A percentile compares a stretch with the other conserved stretches of the same genome.
Evolutionary conservation across 1,284 basidiomycete species (phyloP).

Genomic region (Rhizopogon parksii): DNA sequence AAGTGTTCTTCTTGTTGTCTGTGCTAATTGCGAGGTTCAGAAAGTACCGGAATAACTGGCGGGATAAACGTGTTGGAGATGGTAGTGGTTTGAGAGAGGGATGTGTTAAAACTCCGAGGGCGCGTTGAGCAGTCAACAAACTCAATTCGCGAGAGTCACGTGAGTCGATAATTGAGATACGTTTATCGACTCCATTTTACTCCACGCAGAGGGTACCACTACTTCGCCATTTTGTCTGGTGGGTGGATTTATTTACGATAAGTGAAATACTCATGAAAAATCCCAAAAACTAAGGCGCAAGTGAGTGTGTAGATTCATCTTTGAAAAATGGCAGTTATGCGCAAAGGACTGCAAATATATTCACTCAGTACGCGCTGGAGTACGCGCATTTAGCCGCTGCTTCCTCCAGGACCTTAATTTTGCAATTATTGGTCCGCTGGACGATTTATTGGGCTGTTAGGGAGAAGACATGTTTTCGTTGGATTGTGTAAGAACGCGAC

Average conservation of each 20-base stretch:
- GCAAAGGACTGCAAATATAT: slow-evolving; percentile 2
- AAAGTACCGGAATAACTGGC: slow-evolving; percentile 27
- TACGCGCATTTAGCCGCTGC: slow-evolving; percentile 11
- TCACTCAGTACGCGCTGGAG: slow-evolving; percentile 2
- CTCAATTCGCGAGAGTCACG: slow-evolving; percentile 33
- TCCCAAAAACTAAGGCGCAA: slow-evolving; percentile 15
- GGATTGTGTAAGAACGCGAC: slow-evolving; percentile 23
- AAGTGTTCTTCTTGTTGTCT: slow-evolving; percentile 23
- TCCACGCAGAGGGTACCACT: slow-evolving; percentile 6
- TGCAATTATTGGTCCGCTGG: slow-evolving; percentile 24
- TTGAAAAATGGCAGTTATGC: slow-evolving; percentile 4
- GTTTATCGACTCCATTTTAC: slow-evolving; percentile 11
- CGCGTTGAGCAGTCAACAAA: slow-evolving; percentile 48
- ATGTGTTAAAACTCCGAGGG: slow-evolving; percentile 52
- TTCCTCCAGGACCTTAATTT: slow-evolving; percentile 17
- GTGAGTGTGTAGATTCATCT: not conserved
- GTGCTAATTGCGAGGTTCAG: slow-evolving; percentile 17
- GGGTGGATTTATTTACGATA: slow-evolving; percentile 2
- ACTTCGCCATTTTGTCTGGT: slow-evolving; percentile 1
- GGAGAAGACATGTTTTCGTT: slow-evolving; percentile 32
- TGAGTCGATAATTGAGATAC: slow-evolving; percentile 30
- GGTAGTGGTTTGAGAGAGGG: slow-evolving; percentile 46
- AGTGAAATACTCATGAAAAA: slow-evolving; percentile 14
- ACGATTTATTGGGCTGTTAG: slow-evolving; percentile 22
- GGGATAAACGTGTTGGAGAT: slow-evolving; percentile 30